A percentile compares a stretch with the other conserved stretches of the same genome.
Conservation (phyloP, 805 yeast genomes). For the Candida methanosorbosa region DNA sequence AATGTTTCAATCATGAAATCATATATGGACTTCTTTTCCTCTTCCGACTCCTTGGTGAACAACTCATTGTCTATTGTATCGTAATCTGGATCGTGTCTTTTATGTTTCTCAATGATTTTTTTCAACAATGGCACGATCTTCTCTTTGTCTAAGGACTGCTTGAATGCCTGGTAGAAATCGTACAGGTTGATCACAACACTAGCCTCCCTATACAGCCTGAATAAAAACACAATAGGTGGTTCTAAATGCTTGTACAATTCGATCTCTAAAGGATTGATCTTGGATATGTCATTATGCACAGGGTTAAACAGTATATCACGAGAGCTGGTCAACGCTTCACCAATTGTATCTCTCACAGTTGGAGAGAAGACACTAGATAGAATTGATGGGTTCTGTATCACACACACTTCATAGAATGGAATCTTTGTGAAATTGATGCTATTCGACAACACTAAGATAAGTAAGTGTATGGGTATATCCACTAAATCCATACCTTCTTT, state of each 20-base stretch:
- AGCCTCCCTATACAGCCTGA: conserved; percentile 71
- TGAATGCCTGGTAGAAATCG: conserved; percentile 27
- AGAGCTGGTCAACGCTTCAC: conserved; percentile 34
- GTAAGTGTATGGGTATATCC: too few relatives aligned
- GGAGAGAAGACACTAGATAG: conserved; percentile 34
- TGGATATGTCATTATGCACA: conserved; percentile 14
- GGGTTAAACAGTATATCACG: conserved; percentile 19
- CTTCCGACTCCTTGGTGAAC: too few relatives aligned
- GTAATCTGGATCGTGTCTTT: too few relatives aligned
- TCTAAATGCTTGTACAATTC: conserved; percentile 29
- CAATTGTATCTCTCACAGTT: conserved; percentile 29
- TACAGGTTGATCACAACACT: conserved; percentile 38
- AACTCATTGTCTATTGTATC: too few relatives aligned
- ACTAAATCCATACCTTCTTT: too few relatives aligned
- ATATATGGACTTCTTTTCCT: neutral
- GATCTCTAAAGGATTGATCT: conserved; percentile 1
- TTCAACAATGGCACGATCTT: conserved; percentile 10
- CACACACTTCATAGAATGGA: conserved; percentile 35
- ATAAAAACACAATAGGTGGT: conserved; percentile 49
- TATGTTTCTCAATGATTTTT: conserved; percentile 4
- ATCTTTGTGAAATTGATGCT: conserved; percentile 16
- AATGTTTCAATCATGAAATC: neutral
- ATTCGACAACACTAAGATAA: too few relatives aligned
- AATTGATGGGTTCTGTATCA: conserved; percentile 21
- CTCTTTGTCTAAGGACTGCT: conserved; percentile 20